Percentiles rank a stretch among this genome's conserved stretches.
These are phyloP conservation scores for Leccinum subtestaceum DNA, from an alignment of 768 basidiomycete genomes.

Conservation along the genomic window DNA sequence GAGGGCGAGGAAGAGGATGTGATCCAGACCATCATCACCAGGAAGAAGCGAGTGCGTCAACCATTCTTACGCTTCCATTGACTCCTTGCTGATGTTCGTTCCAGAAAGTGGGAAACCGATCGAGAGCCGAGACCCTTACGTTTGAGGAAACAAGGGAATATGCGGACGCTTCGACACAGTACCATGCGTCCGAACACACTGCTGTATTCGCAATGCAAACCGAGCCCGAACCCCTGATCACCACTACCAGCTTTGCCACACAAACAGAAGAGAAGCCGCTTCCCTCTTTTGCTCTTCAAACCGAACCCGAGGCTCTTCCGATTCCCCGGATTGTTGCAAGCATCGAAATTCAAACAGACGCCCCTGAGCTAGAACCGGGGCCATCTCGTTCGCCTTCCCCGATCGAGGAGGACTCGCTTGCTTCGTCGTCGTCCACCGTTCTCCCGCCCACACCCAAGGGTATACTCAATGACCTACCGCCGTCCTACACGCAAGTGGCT, in stretches of 20 bases:
- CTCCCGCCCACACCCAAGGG: constrained; percentile 69
- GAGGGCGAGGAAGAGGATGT: constrained; percentile 66
- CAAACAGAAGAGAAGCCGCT: constrained; percentile 50
- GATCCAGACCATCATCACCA: constrained; percentile 85
- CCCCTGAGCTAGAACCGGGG: constrained; percentile 34
- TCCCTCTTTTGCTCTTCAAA: constrained; percentile 36
- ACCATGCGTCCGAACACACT: constrained; percentile 56
- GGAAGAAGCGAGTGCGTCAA: constrained; percentile 65
- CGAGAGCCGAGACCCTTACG: constrained; percentile 42
- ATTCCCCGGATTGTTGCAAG: constrained; percentile 36
- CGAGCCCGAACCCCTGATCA: constrained; percentile 50
- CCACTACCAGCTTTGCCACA: constrained; percentile 45
- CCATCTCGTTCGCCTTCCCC: constrained; percentile 47
- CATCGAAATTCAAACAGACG: constrained; percentile 65
- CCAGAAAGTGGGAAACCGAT: constrained; percentile 68
- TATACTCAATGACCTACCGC: constrained; percentile 55
- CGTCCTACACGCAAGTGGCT: constrained; percentile 65
- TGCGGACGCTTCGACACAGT: constrained; percentile 69
- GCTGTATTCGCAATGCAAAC: constrained; percentile 55
- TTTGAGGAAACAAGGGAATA: constrained; percentile 72
- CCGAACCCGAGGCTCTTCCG: constrained; percentile 35
- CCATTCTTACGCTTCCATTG: not conserved
- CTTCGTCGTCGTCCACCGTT: constrained; percentile 73
- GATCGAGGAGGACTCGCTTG: constrained; percentile 50
- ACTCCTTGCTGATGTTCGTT: constrained; percentile 15